phyloP scores from a whole-genome alignment of 2,329 filamentous ascomycete species.

The Fusarium oxysporum region DNA sequence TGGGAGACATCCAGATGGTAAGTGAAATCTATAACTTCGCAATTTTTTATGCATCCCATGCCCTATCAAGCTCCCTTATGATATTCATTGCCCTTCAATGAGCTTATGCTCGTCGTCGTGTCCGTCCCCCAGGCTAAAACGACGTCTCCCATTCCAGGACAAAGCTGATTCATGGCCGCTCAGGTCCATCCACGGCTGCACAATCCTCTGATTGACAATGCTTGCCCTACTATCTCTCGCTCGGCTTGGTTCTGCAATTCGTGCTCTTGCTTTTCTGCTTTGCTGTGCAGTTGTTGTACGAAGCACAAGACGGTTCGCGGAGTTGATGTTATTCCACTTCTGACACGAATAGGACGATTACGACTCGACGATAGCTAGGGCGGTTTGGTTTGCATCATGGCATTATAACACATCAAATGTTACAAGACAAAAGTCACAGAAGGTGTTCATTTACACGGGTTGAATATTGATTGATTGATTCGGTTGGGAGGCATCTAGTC shows the following conservation, averaged over 20 bases:
- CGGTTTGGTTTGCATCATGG: constrained; percentile 14
- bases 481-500: constrained; percentile 9
- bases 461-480: constrained; percentile 2
- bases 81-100: not conserved
- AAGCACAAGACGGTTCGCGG: constrained; percentile 3
- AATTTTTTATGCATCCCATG: not conserved
- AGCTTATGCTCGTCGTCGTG: constrained; percentile 12
- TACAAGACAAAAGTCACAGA: constrained; percentile 2
- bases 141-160: constrained; percentile 40
- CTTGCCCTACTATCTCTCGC: constrained; percentile 29
- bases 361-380: constrained; percentile 17
- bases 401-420: constrained; percentile 10
- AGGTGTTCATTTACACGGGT: constrained; percentile 1
- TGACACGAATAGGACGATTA: constrained; percentile 31
- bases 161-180: constrained; percentile 42
- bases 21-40: constrained; percentile 50
- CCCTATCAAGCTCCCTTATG: not conserved
- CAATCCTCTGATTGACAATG: constrained; percentile 47
- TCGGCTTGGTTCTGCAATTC: constrained; percentile 28
- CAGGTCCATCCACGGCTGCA: constrained; percentile 49
- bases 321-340: constrained; percentile 24
- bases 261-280: constrained; percentile 33
- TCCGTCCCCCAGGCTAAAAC: constrained; percentile 38
- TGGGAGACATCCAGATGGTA: constrained; percentile 79
- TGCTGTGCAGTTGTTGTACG: constrained; percentile 16